Conservation (phyloP, 352 stramenopile species). For the Pythium grandisporangium region DNA sequence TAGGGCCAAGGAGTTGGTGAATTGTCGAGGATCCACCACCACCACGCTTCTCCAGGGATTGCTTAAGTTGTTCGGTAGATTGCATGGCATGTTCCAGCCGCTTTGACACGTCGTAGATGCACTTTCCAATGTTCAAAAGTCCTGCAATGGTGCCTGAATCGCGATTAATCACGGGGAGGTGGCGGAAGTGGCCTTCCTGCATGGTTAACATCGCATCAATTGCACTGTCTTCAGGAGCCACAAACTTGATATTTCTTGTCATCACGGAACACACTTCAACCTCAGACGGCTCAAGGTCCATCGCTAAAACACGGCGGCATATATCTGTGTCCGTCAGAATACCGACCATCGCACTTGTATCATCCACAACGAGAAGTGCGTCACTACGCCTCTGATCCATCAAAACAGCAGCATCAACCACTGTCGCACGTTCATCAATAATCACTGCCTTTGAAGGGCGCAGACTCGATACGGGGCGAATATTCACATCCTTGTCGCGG, state of each 20-base stretch:
- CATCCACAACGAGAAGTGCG: conserved; percentile 89
- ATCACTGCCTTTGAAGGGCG: conserved; percentile 70
- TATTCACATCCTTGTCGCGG: conserved; percentile 63
- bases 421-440: conserved; percentile 58
- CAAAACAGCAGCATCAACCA: conserved; percentile 84
- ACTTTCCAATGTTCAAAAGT: conserved; percentile 98
- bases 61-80: conserved; percentile 79
- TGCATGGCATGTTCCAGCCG: conserved; percentile 90
- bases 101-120: conserved; percentile 97
- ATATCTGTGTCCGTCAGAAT: conserved; percentile 98
- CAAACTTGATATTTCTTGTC: conserved; percentile 95
- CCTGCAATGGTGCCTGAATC: conserved; percentile 85
- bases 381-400: conserved; percentile 91
- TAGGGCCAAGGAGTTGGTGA: conserved; percentile 67
- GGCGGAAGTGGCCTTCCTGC: conserved; percentile 96
- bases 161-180: conserved; percentile 90
- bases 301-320: conserved; percentile 86
- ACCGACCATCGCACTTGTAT: conserved; percentile 79
- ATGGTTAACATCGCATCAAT: conserved; percentile 97
- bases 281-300: conserved; percentile 63
- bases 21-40: conserved; percentile 66
- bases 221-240: conserved; percentile 89
- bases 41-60: conserved; percentile 66
- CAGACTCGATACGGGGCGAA: conserved; percentile 76
- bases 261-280: conserved; percentile 87